Base-by-base conservation (phyloP, 768 basidiomycete species). In the Dacryopinax spathularia region DNA sequence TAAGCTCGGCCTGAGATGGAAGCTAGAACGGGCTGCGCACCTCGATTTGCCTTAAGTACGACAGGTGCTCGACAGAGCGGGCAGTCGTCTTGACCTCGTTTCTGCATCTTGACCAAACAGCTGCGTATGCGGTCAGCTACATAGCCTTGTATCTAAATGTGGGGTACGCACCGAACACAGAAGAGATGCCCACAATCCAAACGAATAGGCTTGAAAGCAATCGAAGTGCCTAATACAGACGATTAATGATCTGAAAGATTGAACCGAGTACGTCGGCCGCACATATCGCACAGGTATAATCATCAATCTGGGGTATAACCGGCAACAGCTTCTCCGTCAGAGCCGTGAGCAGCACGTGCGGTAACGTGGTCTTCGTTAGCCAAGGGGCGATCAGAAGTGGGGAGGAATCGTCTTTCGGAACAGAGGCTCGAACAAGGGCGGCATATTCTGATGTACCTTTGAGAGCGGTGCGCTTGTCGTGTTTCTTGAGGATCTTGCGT, bases 401-500 rank as follows among this genome's bases (percentile, higher is more conserved):
- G 74, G 70, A 41, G 66, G 62, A 63, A 73, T 61, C 16, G 69
- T 63, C 61, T 71, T 64, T 27, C 10, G 29, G 36, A 12, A n/a
- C 62, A 48, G 22, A 31, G 16, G 18, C 22, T 43, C 22, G 9
- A 31, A 41, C 31, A 36, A 64, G 29, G 34, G 60, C 63, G 60
- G 37, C 34, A 33, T 27, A 48, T 2, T 75, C 73, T 18, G 65
- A 66, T 6, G 75, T 74, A 16, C 76, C 78, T 0, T 89, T 87
- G 9, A 97, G 77, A 0, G 88, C 84, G 0, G 92, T 95, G 2
- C 90, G 84, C 71, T 95, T 95, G 31, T 89, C 81, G 70, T 94
- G 93, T 71, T 96, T 96, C 79, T 95, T 95, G 61, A 95, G 81
- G 65, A 92, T 92, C 75, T 96, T 96, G 34, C 91, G 83, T 1